Base-by-base conservation (phyloP, 345 rosid species). In the Populus pruinosa region DNA sequence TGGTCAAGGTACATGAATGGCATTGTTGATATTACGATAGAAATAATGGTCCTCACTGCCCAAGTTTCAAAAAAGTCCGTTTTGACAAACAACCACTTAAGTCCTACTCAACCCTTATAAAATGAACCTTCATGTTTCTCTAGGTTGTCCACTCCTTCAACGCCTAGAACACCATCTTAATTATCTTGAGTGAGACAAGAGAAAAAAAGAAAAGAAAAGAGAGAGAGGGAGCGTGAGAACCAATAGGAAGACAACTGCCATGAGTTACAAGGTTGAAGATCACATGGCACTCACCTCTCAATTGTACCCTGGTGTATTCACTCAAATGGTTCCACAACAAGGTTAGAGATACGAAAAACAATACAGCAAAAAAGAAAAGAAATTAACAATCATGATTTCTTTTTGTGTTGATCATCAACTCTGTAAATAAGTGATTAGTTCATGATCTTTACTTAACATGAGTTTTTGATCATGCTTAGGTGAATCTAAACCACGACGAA, bases 251-350 rank as follows among this genome's bases (percentile, higher is more conserved):
- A 71, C 47, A 47, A 64, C 31, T 59, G 63, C 63, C 78, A 66
- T 68, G 87, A 84, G 66, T 75, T 69, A 70, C 47, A 69, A 80
- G 27, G 76, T 81, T 50, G 89, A 78, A 38, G 91, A 91, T 56
- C 86, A 82, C 55, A 80, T 88, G 87, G 82, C 75, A 8, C 83
- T 90, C 68, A 79, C 90, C 80, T 88, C 94, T 66, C 94, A 92
- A 39, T 61, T 90, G 56, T 91, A 89, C 83, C 87, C 90, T 18
- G 86, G 72, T 36, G 83, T 79, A 31, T 89, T 79, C 82, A 23
- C 90, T 16, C 89, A 82, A 73, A 80, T 88, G 29, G 83, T 78
- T 56, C 87, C 93, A 20, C 87, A 86, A 29, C 88, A 83, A 86
- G 98, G 98, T 89, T 80, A 79, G 84, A 77, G 6, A 53, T 69